A percentile compares a stretch with the other conserved stretches of the same genome.
phyloP scores from a whole-genome alignment of 1,284 basidiomycete genomes.

The Cryptococcus sp. region DNA sequence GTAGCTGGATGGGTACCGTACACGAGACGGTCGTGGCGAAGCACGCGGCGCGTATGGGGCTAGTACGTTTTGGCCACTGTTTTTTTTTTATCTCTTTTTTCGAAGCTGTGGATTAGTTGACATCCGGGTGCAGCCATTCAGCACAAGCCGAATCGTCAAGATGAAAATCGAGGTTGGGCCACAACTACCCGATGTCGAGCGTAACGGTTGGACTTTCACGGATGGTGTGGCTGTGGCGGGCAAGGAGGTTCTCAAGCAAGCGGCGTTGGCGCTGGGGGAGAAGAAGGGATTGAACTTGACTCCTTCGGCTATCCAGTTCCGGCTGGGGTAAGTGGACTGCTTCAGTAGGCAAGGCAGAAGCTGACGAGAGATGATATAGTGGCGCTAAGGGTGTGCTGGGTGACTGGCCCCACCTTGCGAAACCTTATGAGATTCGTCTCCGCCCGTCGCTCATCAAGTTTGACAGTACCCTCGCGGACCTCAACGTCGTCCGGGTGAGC shows the following conservation, averaged over 20 bases:
- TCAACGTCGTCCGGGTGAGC: constrained; percentile 45
- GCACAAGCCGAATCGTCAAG: constrained; percentile 36
- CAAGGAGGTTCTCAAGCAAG: constrained; percentile 33
- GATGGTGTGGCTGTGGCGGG: constrained; percentile 48
- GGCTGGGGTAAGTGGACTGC: constrained; percentile 34
- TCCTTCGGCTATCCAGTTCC: constrained; percentile 49
- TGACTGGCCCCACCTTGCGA: constrained; percentile 38
- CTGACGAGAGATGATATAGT: constrained; percentile 21
- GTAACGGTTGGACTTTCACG: constrained; percentile 40
- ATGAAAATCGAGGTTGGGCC: constrained; percentile 28
- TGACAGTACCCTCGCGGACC: constrained; percentile 30
- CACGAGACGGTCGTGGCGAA: constrained; percentile 48
- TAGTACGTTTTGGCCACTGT: constrained; percentile 23
- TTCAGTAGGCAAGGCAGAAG: not conserved
- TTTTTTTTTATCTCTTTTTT: constrained; percentile 2
- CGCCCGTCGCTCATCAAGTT: constrained; percentile 48
- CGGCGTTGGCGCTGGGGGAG: constrained; percentile 38
- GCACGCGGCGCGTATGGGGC: constrained; percentile 44
- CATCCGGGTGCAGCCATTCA: constrained; percentile 31
- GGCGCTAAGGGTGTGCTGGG: constrained; percentile 49
- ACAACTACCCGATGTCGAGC: constrained; percentile 26
- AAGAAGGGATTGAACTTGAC: constrained; percentile 23
- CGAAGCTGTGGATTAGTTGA: not conserved
- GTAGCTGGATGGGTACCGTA: constrained; percentile 42
- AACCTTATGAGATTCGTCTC: constrained; percentile 34